Percentiles rank a stretch among this genome's conserved stretches.
phyloP scores from a whole-genome alignment of 164 flowering plant species.

The Dillenia turbinata region DNA sequence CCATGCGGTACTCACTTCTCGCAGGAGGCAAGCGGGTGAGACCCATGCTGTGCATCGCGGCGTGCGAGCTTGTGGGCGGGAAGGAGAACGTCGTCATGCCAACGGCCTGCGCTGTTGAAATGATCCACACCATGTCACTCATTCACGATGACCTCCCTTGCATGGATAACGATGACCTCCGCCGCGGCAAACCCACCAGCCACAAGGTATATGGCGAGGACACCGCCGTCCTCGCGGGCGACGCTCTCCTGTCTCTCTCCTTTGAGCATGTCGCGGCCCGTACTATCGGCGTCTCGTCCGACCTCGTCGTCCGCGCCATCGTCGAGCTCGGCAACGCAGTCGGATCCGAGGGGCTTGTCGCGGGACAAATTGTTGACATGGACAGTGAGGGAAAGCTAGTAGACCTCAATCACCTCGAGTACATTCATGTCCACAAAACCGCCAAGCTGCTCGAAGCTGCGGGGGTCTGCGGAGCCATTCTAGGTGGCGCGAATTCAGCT shows the following conservation, averaged over 20 bases:
- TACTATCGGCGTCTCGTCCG: constrained; percentile 14
- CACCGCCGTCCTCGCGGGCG: constrained; percentile 36
- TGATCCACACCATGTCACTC: constrained; percentile 62
- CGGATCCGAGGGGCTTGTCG: constrained; percentile 36
- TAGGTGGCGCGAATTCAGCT: constrained; percentile 23
- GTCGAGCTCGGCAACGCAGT: constrained; percentile 26
- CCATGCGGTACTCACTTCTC: constrained; percentile 43
- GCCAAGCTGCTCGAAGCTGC: constrained; percentile 33
- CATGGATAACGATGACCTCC: constrained; percentile 48
- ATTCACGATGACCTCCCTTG: constrained; percentile 66
- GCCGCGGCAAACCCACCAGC: constrained; percentile 47
- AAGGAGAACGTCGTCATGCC: constrained; percentile 35
- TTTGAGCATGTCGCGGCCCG: constrained; percentile 31
- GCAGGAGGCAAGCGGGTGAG: constrained; percentile 60
- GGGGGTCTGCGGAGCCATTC: constrained; percentile 30
- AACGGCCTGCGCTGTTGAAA: constrained; percentile 51
- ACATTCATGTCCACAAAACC: constrained; percentile 38
- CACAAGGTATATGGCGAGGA: constrained; percentile 35
- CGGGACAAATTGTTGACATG: constrained; percentile 34
- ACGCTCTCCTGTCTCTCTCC: constrained; percentile 31
- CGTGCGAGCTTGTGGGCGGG: constrained; percentile 58
- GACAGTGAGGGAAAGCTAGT: constrained; percentile 22
- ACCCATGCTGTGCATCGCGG: constrained; percentile 44
- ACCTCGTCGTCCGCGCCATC: constrained; percentile 27
- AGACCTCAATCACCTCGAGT: constrained; percentile 22